A percentile compares a stretch with the other conserved stretches of the same genome.
phyloP scores from a whole-genome alignment of 495 filamentous ascomycete species.

The Xylaria grammica region DNA sequence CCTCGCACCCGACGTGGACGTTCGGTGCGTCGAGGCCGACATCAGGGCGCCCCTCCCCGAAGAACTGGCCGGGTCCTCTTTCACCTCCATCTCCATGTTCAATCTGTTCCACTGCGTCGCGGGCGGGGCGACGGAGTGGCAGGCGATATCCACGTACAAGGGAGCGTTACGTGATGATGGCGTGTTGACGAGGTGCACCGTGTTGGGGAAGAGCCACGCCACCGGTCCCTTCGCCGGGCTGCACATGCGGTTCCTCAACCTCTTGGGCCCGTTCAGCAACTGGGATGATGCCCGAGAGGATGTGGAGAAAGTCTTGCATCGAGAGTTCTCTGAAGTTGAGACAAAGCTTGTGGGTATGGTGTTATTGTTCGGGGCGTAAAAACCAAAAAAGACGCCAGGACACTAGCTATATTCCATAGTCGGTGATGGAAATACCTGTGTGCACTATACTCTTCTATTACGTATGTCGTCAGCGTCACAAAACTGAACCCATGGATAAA shows the following conservation, averaged over 20 bases:
- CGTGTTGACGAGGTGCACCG: conserved; percentile 39
- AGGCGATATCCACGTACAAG: conserved; percentile 33
- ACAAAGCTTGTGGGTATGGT: conserved; percentile 32
- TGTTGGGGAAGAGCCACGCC: conserved; percentile 41
- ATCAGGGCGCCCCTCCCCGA: conserved; percentile 24
- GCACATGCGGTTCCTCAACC: conserved; percentile 37
- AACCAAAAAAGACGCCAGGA: no score
- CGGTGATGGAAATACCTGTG: no score
- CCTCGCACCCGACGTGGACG: conserved; percentile 7
- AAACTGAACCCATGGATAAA: no score
- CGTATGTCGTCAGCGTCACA: no score
- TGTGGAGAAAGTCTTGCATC: conserved; percentile 43
- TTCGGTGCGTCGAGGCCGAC: conserved; percentile 29
- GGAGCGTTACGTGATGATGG: conserved; percentile 36
- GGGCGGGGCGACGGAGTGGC: conserved; percentile 20
- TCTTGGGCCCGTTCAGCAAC: conserved; percentile 34
- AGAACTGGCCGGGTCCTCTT: conserved; percentile 24
- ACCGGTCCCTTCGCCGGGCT: conserved; percentile 44
- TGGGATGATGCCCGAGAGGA: conserved; percentile 31
- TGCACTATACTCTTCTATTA: no score
- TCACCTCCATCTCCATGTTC: conserved; percentile 46
- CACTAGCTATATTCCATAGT: no score
- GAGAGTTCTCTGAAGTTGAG: conserved; percentile 38
- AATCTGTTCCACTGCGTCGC: conserved; percentile 49
- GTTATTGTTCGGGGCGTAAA: conserved; percentile 2